phyloP scores from a whole-genome alignment of 2,329 filamentous ascomycete genomes.

The Colletotrichum somersetense region DNA sequence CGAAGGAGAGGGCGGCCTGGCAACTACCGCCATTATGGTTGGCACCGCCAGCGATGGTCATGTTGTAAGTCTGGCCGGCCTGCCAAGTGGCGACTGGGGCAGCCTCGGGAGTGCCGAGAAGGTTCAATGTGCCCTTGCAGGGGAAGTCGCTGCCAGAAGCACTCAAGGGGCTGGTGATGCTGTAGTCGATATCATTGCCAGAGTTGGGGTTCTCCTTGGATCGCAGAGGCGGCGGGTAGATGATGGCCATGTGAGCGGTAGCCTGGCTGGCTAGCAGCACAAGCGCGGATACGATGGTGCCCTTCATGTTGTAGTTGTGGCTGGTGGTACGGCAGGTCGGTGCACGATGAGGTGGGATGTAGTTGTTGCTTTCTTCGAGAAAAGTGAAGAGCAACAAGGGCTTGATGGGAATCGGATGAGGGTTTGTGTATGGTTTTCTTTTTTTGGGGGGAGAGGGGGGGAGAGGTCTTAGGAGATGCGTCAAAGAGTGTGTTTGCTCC shows the following conservation, averaged over 20 bases:
- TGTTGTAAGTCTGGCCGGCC: slow-evolving; percentile 72
- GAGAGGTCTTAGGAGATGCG: not conserved
- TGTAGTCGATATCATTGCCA: slow-evolving; percentile 71
- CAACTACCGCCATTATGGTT: slow-evolving; percentile 79
- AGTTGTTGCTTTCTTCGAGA: not conserved
- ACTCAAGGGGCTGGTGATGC: slow-evolving; percentile 76
- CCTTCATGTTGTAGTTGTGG: slow-evolving; percentile 46
- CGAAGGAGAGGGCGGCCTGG: slow-evolving; percentile 81
- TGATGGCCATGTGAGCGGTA: slow-evolving; percentile 70
- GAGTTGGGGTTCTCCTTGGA: slow-evolving; percentile 65
- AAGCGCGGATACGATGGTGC: slow-evolving; percentile 20
- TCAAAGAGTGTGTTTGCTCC: slow-evolving; percentile 36
- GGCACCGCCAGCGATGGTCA: slow-evolving; percentile 74
- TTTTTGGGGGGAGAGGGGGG: too few relatives aligned
- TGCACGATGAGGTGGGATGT: not conserved
- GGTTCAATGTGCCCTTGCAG: slow-evolving; percentile 75
- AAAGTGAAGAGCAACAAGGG: slow-evolving; percentile 30
- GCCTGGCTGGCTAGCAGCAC: slow-evolving; percentile 57
- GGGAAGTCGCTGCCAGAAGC: slow-evolving; percentile 75
- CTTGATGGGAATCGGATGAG: not conserved
- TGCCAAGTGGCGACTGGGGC: slow-evolving; percentile 70
- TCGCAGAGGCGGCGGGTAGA: slow-evolving; percentile 63
- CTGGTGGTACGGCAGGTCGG: slow-evolving; percentile 38
- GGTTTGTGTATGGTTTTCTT: not conserved
- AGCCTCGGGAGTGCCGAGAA: slow-evolving; percentile 63